These are phyloP conservation scores for Epithemia pelagica DNA, from an alignment of 108 stramenopile genomes.

Conservation along the genomic window DNA sequence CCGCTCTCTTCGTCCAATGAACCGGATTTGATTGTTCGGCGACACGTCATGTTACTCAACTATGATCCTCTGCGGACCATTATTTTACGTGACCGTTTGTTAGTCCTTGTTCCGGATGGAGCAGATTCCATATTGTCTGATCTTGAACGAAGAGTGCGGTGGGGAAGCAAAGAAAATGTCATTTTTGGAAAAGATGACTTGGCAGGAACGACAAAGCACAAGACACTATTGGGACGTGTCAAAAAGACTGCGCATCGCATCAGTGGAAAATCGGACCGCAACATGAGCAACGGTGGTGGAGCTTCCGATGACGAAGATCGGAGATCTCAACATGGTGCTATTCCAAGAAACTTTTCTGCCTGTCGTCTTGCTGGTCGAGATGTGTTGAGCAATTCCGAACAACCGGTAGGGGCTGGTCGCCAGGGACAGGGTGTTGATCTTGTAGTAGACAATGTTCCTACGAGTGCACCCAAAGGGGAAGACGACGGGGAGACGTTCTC, in stretches of 20 bases:
- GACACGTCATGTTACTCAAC: constrained; percentile 82
- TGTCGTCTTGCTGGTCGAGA: too few species aligned
- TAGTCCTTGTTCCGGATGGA: constrained; percentile 77
- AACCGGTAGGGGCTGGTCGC: not conserved
- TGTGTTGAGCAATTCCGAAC: not conserved
- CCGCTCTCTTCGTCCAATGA: constrained; percentile 84
- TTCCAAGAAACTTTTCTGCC: too few species aligned
- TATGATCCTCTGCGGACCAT: constrained; percentile 84
- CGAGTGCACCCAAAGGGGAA: not conserved
- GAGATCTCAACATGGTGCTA: too few species aligned
- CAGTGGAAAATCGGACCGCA: not conserved
- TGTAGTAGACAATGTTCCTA: not conserved
- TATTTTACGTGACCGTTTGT: constrained; percentile 64
- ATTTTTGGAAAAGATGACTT: constrained; percentile 30
- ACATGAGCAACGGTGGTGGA: not conserved
- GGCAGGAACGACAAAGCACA: not conserved
- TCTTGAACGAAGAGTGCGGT: constrained; percentile 59
- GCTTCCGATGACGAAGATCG: not conserved
- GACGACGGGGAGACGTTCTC: not conserved
- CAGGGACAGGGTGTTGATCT: not conserved
- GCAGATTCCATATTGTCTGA: constrained; percentile 73
- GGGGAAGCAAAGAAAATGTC: constrained; percentile 36
- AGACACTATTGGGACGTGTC: not conserved
- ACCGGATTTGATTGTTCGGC: constrained; percentile 75
- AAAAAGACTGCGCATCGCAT: constrained; percentile 1